phyloP scores from a whole-genome alignment of 495 filamentous ascomycete genomes.

The Penicillium dipodomyicola region DNA sequence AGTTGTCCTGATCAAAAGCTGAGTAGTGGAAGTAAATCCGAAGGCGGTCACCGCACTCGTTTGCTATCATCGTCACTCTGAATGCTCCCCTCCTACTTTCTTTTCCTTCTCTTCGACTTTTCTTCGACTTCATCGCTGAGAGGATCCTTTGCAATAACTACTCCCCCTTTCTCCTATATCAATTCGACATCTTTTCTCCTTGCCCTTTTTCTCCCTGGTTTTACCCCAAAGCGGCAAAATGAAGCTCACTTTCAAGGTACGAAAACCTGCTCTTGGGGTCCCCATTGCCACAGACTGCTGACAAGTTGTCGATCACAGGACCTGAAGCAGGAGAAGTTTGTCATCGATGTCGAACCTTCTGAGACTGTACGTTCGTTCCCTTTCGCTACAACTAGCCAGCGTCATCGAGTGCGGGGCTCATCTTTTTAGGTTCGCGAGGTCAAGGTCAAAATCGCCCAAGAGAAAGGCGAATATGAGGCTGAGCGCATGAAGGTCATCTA shows the following conservation, averaged over 20 bases:
- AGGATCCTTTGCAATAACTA: slow-evolving; percentile 12
- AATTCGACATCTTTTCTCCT: slow-evolving; percentile 19
- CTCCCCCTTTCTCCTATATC: slow-evolving; percentile 9
- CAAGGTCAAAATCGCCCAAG: slow-evolving; percentile 82
- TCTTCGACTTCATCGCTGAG: slow-evolving; percentile 15
- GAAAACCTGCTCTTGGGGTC: slow-evolving; percentile 24
- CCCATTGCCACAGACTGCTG: slow-evolving; percentile 14
- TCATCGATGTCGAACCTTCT: slow-evolving; percentile 87
- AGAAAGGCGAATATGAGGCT: slow-evolving; percentile 83
- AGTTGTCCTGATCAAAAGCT: not conserved
- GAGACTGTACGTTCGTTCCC: slow-evolving; percentile 64
- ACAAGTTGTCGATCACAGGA: slow-evolving; percentile 54
- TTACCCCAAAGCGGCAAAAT: slow-evolving; percentile 50
- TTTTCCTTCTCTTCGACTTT: slow-evolving; percentile 5
- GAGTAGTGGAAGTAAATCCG: not conserved
- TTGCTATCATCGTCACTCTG: slow-evolving; percentile 18
- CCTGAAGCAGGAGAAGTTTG: slow-evolving; percentile 97
- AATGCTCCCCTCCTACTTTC: slow-evolving; percentile 12
- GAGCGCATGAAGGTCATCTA: slow-evolving; percentile 93
- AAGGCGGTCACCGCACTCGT: slow-evolving; percentile 15
- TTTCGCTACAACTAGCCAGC: slow-evolving; percentile 8
- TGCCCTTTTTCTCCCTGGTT: slow-evolving; percentile 10
- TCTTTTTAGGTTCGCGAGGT: slow-evolving; percentile 71
- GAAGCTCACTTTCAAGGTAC: slow-evolving; percentile 84
- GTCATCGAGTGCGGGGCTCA: slow-evolving; percentile 33